Evolutionary conservation across 192 early-diverging fungal species (phyloP).

Genomic region (Backusella luteola): DNA sequence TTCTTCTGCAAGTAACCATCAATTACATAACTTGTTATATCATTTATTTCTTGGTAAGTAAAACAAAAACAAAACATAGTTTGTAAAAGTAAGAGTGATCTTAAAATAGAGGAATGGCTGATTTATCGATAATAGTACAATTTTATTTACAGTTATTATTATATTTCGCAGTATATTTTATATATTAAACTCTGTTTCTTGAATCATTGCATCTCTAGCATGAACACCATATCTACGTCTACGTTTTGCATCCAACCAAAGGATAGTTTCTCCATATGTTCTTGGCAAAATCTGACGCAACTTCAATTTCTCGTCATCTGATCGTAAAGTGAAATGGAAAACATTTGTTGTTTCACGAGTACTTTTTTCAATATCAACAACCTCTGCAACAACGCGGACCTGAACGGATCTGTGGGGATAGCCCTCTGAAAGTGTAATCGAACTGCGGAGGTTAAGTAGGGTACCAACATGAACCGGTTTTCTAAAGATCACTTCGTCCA

Average conservation of each 20-base stretch:
- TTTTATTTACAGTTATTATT: not conserved
- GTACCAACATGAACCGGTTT: slow-evolving; percentile 86
- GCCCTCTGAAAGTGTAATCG: slow-evolving; percentile 75
- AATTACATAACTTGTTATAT: too few relatives aligned
- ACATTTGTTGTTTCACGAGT: slow-evolving; percentile 75
- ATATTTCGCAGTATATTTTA: not conserved
- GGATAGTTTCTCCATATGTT: slow-evolving; percentile 82
- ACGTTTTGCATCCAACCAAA: slow-evolving; percentile 75
- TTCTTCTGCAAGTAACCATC: too few relatives aligned
- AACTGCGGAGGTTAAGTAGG: slow-evolving; percentile 69
- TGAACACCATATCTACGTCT: slow-evolving; percentile 33
- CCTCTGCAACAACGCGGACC: slow-evolving; percentile 69
- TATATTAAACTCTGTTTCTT: not conserved
- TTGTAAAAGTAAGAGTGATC: not conserved
- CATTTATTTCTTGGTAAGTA: not conserved
- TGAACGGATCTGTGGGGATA: slow-evolving; percentile 59
- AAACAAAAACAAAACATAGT: not conserved
- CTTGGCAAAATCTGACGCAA: slow-evolving; percentile 70
- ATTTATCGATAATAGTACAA: not conserved
- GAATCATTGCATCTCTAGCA: not conserved
- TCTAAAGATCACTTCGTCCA: slow-evolving; percentile 77
- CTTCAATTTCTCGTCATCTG: slow-evolving; percentile 21
- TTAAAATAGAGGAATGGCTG: not conserved
- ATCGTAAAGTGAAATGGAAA: slow-evolving; percentile 83
- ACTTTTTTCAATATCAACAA: slow-evolving; percentile 64